phyloP scores from a whole-genome alignment of 2,329 filamentous ascomycete species.

The Curvularia verruculosa region DNA sequence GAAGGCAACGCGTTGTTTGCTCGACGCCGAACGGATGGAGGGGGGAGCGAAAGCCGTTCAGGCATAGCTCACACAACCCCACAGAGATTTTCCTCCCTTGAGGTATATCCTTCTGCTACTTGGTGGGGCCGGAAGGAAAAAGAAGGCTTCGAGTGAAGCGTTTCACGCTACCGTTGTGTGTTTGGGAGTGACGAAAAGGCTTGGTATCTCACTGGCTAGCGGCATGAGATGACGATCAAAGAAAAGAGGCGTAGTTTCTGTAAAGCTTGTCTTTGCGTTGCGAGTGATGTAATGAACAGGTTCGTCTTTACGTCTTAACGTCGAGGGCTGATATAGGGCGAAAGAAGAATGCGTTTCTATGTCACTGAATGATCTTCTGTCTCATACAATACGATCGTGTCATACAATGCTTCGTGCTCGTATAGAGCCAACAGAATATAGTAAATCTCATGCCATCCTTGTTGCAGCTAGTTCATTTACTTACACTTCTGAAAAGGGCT shows the following conservation, averaged over 20 bases:
- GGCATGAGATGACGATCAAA: neutral
- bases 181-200: neutral
- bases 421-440: too few relatives aligned
- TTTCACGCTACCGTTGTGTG: constrained; percentile 10
- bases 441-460: neutral
- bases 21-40: constrained; percentile 24
- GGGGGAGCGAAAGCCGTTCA: constrained; percentile 17
- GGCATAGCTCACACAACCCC: constrained; percentile 15
- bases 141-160: neutral
- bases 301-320: neutral
- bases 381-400: neutral
- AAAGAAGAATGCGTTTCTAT: neutral
- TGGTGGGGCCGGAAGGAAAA: neutral
- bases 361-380: neutral
- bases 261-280: neutral
- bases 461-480: neutral
- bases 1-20: neutral
- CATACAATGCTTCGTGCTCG: neutral
- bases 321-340: neutral
- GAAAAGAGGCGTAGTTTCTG: constrained; percentile 1
- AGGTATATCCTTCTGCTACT: neutral
- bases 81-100: neutral
- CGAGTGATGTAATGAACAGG: neutral
- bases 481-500: neutral
- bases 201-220: neutral